phyloP scores from a whole-genome alignment of 129 eudicot species.

The Deinandra increscens region DNA sequence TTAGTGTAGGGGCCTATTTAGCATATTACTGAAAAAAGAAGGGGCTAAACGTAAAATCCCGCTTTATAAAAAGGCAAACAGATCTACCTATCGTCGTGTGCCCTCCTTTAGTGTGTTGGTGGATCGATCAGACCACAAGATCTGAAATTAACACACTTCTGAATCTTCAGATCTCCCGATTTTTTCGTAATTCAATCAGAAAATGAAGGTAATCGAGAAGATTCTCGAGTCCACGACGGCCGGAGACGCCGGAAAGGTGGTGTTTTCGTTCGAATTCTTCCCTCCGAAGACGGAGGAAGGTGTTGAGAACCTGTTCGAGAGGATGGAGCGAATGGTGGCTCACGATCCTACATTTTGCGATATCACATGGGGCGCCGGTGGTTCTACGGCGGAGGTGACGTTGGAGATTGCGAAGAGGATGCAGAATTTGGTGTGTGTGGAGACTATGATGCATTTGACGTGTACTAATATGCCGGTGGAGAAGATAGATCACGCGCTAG shows the following conservation, averaged over 20 bases:
- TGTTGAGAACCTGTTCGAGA: slow-evolving; percentile 81
- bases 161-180: slow-evolving; percentile 21
- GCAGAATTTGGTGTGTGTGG: slow-evolving; percentile 98
- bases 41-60: slow-evolving; percentile 9
- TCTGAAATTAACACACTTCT: slow-evolving; percentile 16
- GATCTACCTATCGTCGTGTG: slow-evolving; percentile 27
- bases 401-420: slow-evolving; percentile 85
- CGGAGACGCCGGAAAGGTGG: slow-evolving; percentile 42
- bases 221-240: slow-evolving; percentile 55
- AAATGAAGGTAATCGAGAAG: slow-evolving; percentile 94
- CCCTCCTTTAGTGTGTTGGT: slow-evolving; percentile 23
- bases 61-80: slow-evolving; percentile 25
- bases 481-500: slow-evolving; percentile 85
- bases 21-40: not conserved
- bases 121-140: slow-evolving; percentile 23
- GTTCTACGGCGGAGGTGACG: slow-evolving; percentile 91
- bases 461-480: slow-evolving; percentile 98
- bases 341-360: slow-evolving; percentile 91
- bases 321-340: slow-evolving; percentile 98
- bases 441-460: slow-evolving; percentile 98
- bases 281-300: slow-evolving; percentile 99
- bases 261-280: slow-evolving; percentile 92
- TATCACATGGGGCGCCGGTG: slow-evolving; percentile 99
- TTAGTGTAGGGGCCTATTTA: not conserved
- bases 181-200: slow-evolving; percentile 4